Conservation (phyloP, 1,284 basidiomycete genomes). For the Microstroma glucosiphilum region DNA sequence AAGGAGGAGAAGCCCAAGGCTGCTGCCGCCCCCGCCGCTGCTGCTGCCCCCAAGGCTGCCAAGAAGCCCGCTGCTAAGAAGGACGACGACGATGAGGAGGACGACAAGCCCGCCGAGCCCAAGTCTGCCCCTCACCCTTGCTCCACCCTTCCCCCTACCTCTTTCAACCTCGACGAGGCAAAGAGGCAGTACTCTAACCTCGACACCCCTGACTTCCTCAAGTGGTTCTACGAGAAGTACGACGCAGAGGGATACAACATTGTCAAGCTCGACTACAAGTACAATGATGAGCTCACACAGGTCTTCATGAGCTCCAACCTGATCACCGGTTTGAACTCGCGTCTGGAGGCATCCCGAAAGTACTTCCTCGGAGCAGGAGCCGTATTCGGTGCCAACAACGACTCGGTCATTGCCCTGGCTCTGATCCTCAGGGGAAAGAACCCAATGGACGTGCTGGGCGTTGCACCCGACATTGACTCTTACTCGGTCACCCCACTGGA, state of each 20-base stretch:
- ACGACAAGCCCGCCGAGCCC: constrained; percentile 55
- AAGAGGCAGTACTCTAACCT: constrained; percentile 96
- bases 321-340: constrained; percentile 89
- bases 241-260: constrained; percentile 82
- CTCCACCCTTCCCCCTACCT: constrained; percentile 81
- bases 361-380: constrained; percentile 82
- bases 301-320: constrained; percentile 55
- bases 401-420: constrained; percentile 59
- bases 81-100: constrained; percentile 65
- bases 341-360: constrained; percentile 57
- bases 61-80: constrained; percentile 50
- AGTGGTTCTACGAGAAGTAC: constrained; percentile 59
- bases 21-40: constrained; percentile 22
- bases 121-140: constrained; percentile 89
- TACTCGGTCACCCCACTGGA: constrained; percentile 67
- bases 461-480: constrained; percentile 85
- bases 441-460: constrained; percentile 37
- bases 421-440: constrained; percentile 72
- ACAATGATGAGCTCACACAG: constrained; percentile 87
- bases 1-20: constrained; percentile 53
- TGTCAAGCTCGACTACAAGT: constrained; percentile 93
- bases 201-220: constrained; percentile 60
- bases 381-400: constrained; percentile 76
- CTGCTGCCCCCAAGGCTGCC: constrained; percentile 36
- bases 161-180: constrained; percentile 94